Evolutionary conservation across 2,329 filamentous ascomycete genomes (phyloP).

Genomic region (Diaporthe destruens): DNA sequence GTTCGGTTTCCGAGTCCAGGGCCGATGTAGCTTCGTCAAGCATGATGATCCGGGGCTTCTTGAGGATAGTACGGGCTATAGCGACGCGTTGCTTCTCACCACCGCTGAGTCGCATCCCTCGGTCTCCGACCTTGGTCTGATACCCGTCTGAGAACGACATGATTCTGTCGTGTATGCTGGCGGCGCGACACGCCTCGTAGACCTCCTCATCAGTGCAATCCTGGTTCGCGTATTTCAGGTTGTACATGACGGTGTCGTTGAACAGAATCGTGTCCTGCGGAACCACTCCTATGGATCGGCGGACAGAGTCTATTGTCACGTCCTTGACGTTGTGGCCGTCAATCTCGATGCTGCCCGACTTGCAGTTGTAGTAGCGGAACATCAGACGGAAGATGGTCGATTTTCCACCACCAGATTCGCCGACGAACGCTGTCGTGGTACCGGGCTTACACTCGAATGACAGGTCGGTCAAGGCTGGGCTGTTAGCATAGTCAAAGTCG

Average conservation of each 20-base stretch:
- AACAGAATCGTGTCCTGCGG: slow-evolving; percentile 89
- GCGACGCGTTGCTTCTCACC: slow-evolving; percentile 71
- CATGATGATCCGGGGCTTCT: slow-evolving; percentile 77
- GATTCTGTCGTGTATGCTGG: slow-evolving; percentile 68
- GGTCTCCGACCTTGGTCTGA: slow-evolving; percentile 65
- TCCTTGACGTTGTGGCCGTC: slow-evolving; percentile 88
- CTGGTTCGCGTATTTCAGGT: slow-evolving; percentile 65
- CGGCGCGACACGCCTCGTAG: slow-evolving; percentile 63
- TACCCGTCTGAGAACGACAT: slow-evolving; percentile 66
- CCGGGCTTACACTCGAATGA: slow-evolving; percentile 89
- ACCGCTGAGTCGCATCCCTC: slow-evolving; percentile 67
- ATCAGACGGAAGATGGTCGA: slow-evolving; percentile 96
- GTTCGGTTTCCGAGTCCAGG: slow-evolving; percentile 72
- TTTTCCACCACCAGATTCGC: slow-evolving; percentile 96
- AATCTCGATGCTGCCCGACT: slow-evolving; percentile 83
- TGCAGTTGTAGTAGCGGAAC: slow-evolving; percentile 94
- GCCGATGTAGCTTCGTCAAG: slow-evolving; percentile 80
- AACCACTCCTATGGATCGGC: slow-evolving; percentile 92
- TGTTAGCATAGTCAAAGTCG: slow-evolving; percentile 91
- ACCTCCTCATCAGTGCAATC: slow-evolving; percentile 63
- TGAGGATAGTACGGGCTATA: slow-evolving; percentile 75
- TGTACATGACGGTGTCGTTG: slow-evolving; percentile 68
- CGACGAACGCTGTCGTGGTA: slow-evolving; percentile 94
- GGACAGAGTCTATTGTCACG: slow-evolving; percentile 92
- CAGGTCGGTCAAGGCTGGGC: slow-evolving; percentile 85